Evolutionary conservation across 768 basidiomycete species (phyloP), one percentile per base, ranked within the genome.

Genomic region (Mycena belliarum): DNA sequence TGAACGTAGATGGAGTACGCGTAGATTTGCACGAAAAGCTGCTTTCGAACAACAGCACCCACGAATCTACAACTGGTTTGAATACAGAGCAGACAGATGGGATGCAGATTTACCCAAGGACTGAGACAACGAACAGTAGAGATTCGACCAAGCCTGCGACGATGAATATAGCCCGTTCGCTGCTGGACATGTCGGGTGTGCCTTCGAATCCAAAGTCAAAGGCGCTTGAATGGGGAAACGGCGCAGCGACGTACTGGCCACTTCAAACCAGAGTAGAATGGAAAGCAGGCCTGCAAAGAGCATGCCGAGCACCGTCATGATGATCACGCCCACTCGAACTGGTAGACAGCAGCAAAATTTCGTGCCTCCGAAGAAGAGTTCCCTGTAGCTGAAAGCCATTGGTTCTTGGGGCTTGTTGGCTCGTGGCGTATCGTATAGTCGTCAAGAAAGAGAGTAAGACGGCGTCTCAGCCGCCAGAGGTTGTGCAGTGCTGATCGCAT

Each of bases 31-130:
- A 84, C 76, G 64, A 89, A 85, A 2, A 74, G 65, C 70, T 84
- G 84, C 65, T 87, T 87, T 65, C 82, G 81, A 38, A 82, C 80
- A 52, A 87, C 74, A 1, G 78, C 79, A n/a, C 87, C 87, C 29
- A 85, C 76, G 51, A 89, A 80, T 20, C 87, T 88, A 65, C 41
- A 40, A 29, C 37, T 46, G 25, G 35, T 46, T 54, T 28, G 55
- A 14, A 12, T 44, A 35, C 5, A 15, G 6, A 21, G 45, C 6
- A 6, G 16, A n/a, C 12, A 49, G 21, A 20, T 57, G n/a, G 21
- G 20, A 43, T 18, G 21, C 18, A 23, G 66, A 75, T 55, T 9
- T 61, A 87, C 87, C 87, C 87, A 9, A 86, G 62, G 15, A 76
- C 70, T 6, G 86, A 87, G 1, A 76, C 81, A 16, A 77, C 60